Base-by-base conservation (phyloP, 2,329 filamentous ascomycete species). In the Ceratocystis cubensis region DNA sequence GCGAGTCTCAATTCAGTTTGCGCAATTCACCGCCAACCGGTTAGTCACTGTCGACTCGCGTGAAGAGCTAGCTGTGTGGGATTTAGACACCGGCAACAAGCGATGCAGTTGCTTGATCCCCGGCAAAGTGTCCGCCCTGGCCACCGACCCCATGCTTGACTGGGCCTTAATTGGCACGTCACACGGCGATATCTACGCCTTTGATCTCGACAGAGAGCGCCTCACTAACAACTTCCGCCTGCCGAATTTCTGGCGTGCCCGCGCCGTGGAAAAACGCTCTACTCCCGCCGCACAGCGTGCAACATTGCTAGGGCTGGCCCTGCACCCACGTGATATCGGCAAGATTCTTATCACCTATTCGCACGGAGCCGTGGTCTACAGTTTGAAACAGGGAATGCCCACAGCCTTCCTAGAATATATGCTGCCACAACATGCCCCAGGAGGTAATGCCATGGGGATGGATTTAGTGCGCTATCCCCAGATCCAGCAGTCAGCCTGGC, bases 281-380 rank as follows among this genome's bases (percentile, higher is more conserved):
- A 76, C 77, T 6, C 67, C 67, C 17, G 64, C 67, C 15, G 64
- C 65, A 3, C 65, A 66, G 46, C 28, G 67, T 5, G 74, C 76
- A 7, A 75, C 86, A 10, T 80, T 97, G 44, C 82, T 96, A 20
- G 88, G 87, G 17, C 78, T 99, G 72, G 84, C 91, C 68, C 81
- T 97, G 71, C 94, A 97, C 72, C 92, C 94, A 1, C 83, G 91
- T 71, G 94, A 99, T 73, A 89, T 97, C 70, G 94, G 94, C 3
- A 91, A 91, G 72, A 80, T 99, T 30, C 77, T 99, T 67, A 88
- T 99, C 67, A 92, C 88, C n/a, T 99, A 97, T 74, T 84, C 84
- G 0, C 85, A 93, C 70, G 94, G 94, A 15, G 91, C 89, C 5
- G 90, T 90, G 61, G 83, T 94, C 68, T 99, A 95, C 76, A 95